Evolutionary conservation across 139 green algal genomes (phyloP), one percentile per base, ranked within the genome.

Genomic region (Spirogloea muscicola): DNA sequence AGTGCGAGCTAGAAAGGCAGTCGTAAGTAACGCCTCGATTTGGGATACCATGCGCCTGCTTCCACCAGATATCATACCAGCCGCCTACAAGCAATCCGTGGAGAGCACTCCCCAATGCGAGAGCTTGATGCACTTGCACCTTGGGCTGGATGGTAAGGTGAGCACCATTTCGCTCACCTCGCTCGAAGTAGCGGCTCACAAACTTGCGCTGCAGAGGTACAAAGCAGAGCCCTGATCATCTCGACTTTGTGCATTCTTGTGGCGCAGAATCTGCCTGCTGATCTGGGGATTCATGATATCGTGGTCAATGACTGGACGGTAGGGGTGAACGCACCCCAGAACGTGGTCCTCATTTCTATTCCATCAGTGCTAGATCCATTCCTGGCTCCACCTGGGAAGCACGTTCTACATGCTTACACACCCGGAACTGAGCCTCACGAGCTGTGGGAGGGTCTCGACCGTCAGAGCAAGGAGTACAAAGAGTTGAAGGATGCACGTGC

Each of bases 71-170:
- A 57, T 62, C 0, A 64, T 91, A 63, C 87, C 84, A 0, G 59
- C 78, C 7, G 77, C 67, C 9, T 76, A 72, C 51, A 33, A 38
- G n/a, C 37, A 86, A 10, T 39, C 72, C 44, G 34, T 2, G 18
- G 58, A 42, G 2, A 74, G 72, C 0, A 95, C 84, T 0, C 89
- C 90, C 6, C 52, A 88, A 39, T 92, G 87, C 72, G 79, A 83
- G 21, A 92, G 84, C 63, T 99, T 99, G 86, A 96, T 99, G 89
- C 94, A 98, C 85, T 82, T 98, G 1, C 93, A 98, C 77, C n/a
- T 97, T 2, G 94, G 83, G 27, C 77, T 88, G 18, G 83, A 88
- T 51, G 81, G 74, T 41, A 72, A 66, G 65, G 65, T 74, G n/a
- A 13, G 60, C n/a, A n/a, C n/a, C n/a, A n/a, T n/a, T n/a, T n/a